Percentiles rank a stretch among this genome's conserved stretches.
These are phyloP conservation scores for Pulveroboletus frians DNA, from an alignment of 768 basidiomycete species.

Conservation along the genomic window DNA sequence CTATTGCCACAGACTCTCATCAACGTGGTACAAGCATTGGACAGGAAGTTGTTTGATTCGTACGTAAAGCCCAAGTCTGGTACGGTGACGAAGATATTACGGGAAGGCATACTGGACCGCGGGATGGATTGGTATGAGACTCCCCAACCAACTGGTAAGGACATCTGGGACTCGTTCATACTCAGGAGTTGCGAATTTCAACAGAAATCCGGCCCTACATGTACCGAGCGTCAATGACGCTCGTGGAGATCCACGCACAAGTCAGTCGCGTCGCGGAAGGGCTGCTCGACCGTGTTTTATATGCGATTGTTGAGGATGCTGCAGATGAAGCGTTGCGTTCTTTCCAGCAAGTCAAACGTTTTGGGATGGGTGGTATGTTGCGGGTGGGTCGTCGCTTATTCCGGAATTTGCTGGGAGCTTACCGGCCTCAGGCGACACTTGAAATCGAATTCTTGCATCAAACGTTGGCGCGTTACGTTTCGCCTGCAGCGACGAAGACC, in stretches of 20 bases:
- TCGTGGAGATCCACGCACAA: constrained; percentile 91
- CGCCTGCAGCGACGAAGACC: constrained; percentile 70
- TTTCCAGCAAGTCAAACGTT: constrained; percentile 84
- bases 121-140: constrained; percentile 94
- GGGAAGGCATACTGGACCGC: constrained; percentile 71
- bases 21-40: constrained; percentile 76
- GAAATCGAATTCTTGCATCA: constrained; percentile 99
- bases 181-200: not conserved
- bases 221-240: constrained; percentile 79
- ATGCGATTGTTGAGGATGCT: constrained; percentile 74
- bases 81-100: constrained; percentile 60
- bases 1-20: constrained; percentile 51
- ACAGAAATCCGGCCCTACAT: constrained; percentile 93
- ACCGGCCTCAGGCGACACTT: constrained; percentile 77
- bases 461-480: constrained; percentile 85
- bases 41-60: constrained; percentile 84
- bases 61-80: constrained; percentile 80
- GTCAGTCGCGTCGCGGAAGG: constrained; percentile 75
- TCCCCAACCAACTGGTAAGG: constrained; percentile 81
- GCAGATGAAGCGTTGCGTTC: constrained; percentile 78
- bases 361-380: constrained; percentile 98
- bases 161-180: not conserved
- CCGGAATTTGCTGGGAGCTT: not conserved
- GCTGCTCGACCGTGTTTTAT: constrained; percentile 77
- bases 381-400: constrained; percentile 51